A percentile compares a stretch with the other conserved stretches of the same genome.
Evolutionary conservation across 78 protist genomes (phyloP).

Genomic region (Planoprotostelium fungivorum): DNA sequence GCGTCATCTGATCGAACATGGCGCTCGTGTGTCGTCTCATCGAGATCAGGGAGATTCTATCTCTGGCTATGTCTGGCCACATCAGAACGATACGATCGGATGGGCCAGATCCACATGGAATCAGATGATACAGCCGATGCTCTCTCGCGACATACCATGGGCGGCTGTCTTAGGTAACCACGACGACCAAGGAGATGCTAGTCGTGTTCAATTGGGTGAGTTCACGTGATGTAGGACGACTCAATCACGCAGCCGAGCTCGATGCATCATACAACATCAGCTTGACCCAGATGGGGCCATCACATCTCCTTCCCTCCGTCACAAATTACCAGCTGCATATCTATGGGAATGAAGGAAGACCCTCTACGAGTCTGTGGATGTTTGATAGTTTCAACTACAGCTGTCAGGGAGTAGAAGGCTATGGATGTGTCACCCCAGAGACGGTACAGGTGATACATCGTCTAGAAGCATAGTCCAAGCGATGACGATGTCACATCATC

Average conservation of each 20-base stretch:
- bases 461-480: too few species aligned
- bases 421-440: conserved; percentile 61
- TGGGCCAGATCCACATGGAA: conserved; percentile 20
- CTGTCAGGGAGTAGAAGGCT: conserved; percentile 50
- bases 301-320: conserved; percentile 5
- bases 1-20: not conserved
- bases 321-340: conserved; percentile 40
- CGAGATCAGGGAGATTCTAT: conserved; percentile 40
- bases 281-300: conserved; percentile 27
- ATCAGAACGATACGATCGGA: conserved; percentile 16
- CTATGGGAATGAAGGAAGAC: conserved; percentile 2
- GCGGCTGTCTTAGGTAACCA: conserved; percentile 45
- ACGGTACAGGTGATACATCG: not conserved
- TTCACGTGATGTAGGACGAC: not conserved
- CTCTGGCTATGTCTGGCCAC: conserved; percentile 48
- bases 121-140: conserved; percentile 25
- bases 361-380: conserved; percentile 14
- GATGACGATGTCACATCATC: too few species aligned
- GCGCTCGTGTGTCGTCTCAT: too few species aligned
- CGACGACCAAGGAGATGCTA: conserved; percentile 46
- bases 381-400: conserved; percentile 43
- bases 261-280: conserved; percentile 9
- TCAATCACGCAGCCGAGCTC: not conserved
- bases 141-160: conserved; percentile 15
- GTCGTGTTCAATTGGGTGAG: conserved; percentile 21